These are phyloP conservation scores for Lentinula guzmanii DNA, from an alignment of 768 basidiomycete genomes.

Conservation along the genomic window DNA sequence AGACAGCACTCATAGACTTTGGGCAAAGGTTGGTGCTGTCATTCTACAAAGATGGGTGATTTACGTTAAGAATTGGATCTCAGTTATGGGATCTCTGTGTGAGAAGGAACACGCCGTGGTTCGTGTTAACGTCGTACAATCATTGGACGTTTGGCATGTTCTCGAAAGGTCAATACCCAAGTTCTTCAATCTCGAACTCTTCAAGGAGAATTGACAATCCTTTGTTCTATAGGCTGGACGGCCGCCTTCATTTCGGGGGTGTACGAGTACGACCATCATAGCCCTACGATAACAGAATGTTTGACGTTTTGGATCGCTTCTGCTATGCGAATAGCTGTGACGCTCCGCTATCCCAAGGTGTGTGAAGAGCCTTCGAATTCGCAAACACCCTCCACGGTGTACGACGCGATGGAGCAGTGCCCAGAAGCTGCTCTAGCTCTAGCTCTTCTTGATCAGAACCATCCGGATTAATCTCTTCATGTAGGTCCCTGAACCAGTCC, in stretches of 20 bases:
- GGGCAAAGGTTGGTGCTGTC: slow-evolving; percentile 44
- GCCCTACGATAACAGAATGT: slow-evolving; percentile 46
- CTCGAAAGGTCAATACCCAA: slow-evolving; percentile 37
- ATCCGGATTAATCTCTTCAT: slow-evolving; percentile 10
- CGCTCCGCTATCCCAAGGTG: slow-evolving; percentile 32
- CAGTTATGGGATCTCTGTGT: slow-evolving; percentile 57
- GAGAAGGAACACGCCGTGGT: slow-evolving; percentile 41
- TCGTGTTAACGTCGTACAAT: slow-evolving; percentile 54
- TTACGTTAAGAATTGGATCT: background rate
- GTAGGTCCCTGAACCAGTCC: slow-evolving; percentile 39
- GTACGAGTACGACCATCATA: slow-evolving; percentile 29
- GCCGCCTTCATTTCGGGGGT: slow-evolving; percentile 44
- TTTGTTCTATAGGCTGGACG: slow-evolving; percentile 38
- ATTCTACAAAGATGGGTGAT: background rate
- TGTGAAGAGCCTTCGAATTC: slow-evolving; percentile 20
- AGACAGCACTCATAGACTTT: slow-evolving; percentile 45
- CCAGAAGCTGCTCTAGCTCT: slow-evolving; percentile 20
- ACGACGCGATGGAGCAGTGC: slow-evolving; percentile 22
- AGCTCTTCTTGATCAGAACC: slow-evolving; percentile 15
- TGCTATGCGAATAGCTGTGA: slow-evolving; percentile 34
- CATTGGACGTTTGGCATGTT: slow-evolving; percentile 60
- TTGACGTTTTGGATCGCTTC: slow-evolving; percentile 53
- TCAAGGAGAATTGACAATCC: background rate
- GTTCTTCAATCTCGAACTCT: background rate
- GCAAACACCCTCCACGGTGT: slow-evolving; percentile 21